These are phyloP conservation scores for Populus trichocarpa DNA, from an alignment of 441 rosid genomes.

Conservation along the genomic window DNA sequence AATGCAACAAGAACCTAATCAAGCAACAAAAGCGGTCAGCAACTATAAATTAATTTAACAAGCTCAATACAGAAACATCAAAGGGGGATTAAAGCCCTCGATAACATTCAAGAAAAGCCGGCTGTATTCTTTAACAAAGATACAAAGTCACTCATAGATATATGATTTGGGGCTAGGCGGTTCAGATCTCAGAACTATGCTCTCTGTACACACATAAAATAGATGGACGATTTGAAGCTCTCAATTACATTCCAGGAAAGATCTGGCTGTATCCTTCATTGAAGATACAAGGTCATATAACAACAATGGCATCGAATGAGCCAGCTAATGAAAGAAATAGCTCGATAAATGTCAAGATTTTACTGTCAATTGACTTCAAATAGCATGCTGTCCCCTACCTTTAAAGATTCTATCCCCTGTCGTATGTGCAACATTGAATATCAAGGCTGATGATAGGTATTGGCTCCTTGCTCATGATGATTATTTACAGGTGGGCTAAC, in stretches of 20 bases:
- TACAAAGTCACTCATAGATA: not conserved
- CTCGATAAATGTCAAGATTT: not conserved
- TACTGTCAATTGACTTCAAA: slow-evolving; percentile 1
- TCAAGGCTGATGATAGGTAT: slow-evolving; percentile 59
- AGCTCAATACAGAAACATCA: not conserved
- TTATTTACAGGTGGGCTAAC: slow-evolving; percentile 40
- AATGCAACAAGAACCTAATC: not conserved
- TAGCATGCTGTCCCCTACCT: not conserved
- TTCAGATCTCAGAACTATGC: not conserved
- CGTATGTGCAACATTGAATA: slow-evolving; percentile 3
- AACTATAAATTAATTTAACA: not conserved
- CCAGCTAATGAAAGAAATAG: not conserved
- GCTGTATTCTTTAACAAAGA: not conserved
- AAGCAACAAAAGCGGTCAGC: not conserved
- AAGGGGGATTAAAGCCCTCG: not conserved
- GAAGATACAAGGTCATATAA: not conserved
- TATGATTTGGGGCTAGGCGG: not conserved
- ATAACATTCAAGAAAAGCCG: not conserved
- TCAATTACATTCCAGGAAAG: not conserved
- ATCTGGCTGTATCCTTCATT: not conserved
- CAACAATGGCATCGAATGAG: not conserved
- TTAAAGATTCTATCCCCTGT: not conserved
- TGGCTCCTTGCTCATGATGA: slow-evolving; percentile 41
- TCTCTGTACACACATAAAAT: not conserved
- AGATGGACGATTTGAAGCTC: not conserved